Conservation (phyloP, 352 stramenopile species). For the Phytophthora chlamydospora region DNA sequence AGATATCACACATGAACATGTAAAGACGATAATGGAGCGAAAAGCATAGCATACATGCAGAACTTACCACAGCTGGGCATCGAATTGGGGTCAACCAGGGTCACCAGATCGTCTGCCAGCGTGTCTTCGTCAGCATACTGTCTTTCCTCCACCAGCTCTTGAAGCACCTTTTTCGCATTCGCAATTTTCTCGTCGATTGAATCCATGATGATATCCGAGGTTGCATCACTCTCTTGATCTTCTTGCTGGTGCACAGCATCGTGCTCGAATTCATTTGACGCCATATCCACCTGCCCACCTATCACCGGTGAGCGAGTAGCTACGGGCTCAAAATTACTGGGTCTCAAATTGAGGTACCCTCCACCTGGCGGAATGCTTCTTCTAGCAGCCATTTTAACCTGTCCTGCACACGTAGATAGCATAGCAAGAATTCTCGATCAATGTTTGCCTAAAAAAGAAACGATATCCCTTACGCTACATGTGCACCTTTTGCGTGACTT, state of each 20-base stretch:
- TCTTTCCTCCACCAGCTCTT: conserved; percentile 9
- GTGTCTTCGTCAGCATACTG: neutral
- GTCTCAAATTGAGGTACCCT: conserved; percentile 7
- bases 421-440: conserved; percentile 5
- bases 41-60: neutral
- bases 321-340: conserved; percentile 7
- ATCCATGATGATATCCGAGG: neutral
- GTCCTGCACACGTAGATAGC: conserved; percentile 13
- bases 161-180: conserved; percentile 22
- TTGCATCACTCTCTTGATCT: no score
- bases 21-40: neutral
- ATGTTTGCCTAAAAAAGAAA: neutral
- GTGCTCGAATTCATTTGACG: no score
- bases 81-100: neutral
- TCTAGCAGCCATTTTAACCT: conserved; percentile 14
- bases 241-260: no score
- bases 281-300: neutral
- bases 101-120: neutral
- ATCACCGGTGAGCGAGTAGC: neutral
- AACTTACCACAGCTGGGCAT: conserved; percentile 12
- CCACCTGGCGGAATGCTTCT: conserved; percentile 1
- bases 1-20: neutral
- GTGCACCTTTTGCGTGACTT: conserved; percentile 13
- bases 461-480: neutral
- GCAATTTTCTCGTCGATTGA: conserved; percentile 20